Conservation (phyloP, 257 asterid species). For the Rhazya stricta region DNA sequence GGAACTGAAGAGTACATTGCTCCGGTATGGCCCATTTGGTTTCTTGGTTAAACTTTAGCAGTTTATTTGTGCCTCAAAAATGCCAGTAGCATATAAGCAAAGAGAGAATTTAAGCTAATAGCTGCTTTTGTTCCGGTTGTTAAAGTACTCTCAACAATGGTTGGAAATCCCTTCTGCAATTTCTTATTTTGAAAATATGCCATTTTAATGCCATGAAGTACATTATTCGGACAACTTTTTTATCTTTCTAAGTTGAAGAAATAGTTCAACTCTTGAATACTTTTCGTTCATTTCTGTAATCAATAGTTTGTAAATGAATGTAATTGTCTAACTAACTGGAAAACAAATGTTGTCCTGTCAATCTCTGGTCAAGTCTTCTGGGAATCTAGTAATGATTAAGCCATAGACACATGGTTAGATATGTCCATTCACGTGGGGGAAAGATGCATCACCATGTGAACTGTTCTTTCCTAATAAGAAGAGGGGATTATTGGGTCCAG, state of each 20-base stretch:
- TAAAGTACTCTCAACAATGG: neutral
- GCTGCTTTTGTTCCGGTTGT: neutral
- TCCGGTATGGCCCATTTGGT: slow-evolving; percentile 49
- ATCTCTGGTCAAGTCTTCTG: neutral
- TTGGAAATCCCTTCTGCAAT: neutral
- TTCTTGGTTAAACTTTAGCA: neutral
- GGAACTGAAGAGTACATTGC: slow-evolving; percentile 99
- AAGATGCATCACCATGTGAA: neutral
- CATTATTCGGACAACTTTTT: neutral
- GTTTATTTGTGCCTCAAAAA: neutral
- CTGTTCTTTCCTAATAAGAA: neutral
- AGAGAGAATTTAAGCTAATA: neutral
- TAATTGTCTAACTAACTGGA: neutral
- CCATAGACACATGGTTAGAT: neutral
- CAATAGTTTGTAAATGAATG: neutral
- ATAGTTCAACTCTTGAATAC: neutral
- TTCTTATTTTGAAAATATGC: neutral
- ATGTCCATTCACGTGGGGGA: neutral
- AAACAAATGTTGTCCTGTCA: too few relatives aligned
- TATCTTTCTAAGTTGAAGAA: neutral
- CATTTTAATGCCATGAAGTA: neutral
- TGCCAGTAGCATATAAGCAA: neutral
- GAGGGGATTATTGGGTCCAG: neutral
- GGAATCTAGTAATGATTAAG: neutral
- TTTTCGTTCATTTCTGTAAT: neutral